Base-by-base conservation (phyloP, 2,329 filamentous ascomycete species). In the Fusarium lyarnte region DNA sequence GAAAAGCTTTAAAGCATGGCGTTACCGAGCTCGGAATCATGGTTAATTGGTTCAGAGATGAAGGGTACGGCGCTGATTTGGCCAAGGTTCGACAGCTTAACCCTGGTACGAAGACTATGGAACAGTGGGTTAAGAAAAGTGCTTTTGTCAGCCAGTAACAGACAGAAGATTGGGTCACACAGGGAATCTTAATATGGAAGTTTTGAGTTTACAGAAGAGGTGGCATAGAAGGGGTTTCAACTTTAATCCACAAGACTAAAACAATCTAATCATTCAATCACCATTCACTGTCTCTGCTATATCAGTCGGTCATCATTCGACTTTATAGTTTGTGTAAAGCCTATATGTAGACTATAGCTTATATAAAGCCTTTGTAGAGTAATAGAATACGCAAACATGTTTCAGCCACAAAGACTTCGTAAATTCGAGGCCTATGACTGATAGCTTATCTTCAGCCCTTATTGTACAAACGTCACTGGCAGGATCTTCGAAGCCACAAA, bases 41-140 rank as follows among this genome's bases (percentile, higher is more conserved):
- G 70, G 60, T 58, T 13, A 42, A 63, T 27, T 73, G 70, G 70
- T 73, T 73, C 25, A 66, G 58, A 51, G 61, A 73, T 13, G 65
- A 70, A 17, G 70, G 70, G 4, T 73, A 73, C 16, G 61, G 52
- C 1, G 70, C 69, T 11, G 62, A 73, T 12, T 23, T 73, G 27
- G 27, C 36, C 16, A 61, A 57, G 35, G 38, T 73, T 29, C 57
- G 58, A 35, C 58, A 73, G 25, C 6, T 73, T 25, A 65, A 73
- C 38, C 70, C 70, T 12, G 47, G 29, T 8, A 23, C 54, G 2
- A 70, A 64, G 53, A 67, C 61, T 0, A 62, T 70, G 61, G 61
- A 73, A 25, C 47, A 72, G 25, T 73, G 70, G 70, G 43, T 67
- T 6, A 67, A 60, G 42, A 55, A 31, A 6, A 73, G 70, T 33